Percentiles rank a stretch among this genome's conserved stretches.
These are phyloP conservation scores for Dunaliella salina DNA, from an alignment of 163 green algal genomes.

Conservation along the genomic window DNA sequence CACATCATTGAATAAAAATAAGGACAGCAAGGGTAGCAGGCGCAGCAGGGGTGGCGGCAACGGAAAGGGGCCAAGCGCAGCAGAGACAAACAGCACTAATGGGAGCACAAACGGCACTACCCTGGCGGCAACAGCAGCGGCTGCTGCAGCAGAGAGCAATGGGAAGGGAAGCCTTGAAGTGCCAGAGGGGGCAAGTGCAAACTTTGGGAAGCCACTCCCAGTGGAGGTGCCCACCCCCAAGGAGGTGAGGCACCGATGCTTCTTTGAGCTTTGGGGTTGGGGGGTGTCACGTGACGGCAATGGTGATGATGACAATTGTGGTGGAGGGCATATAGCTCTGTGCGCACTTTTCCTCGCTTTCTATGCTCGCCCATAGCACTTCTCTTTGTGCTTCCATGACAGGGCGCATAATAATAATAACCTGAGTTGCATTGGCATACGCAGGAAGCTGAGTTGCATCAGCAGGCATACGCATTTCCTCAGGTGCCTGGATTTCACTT, in stretches of 20 bases:
- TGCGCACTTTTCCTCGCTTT: too few relatives aligned
- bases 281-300: too few relatives aligned
- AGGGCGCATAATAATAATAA: too few relatives aligned
- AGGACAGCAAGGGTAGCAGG: neutral
- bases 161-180: neutral
- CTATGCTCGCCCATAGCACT: too few relatives aligned
- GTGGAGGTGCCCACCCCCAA: conserved; percentile 72
- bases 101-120: neutral
- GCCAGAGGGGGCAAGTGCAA: conserved; percentile 23
- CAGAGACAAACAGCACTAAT: neutral
- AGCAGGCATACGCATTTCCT: too few relatives aligned
- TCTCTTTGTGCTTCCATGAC: too few relatives aligned
- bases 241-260: conserved; percentile 23
- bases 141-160: neutral
- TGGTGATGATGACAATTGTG: too few relatives aligned
- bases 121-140: neutral
- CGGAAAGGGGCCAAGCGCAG: neutral
- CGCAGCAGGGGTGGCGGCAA: neutral
- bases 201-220: conserved; percentile 60
- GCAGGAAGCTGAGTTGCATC: too few relatives aligned
- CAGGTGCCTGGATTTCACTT: too few relatives aligned
- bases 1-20: conserved; percentile 16
- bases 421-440: too few relatives aligned
- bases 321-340: too few relatives aligned
- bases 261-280: too few relatives aligned